Percentiles rank a stretch among this genome's conserved stretches.
Conservation (phyloP, 495 filamentous ascomycete genomes). For the Apodospora peruviana region DNA sequence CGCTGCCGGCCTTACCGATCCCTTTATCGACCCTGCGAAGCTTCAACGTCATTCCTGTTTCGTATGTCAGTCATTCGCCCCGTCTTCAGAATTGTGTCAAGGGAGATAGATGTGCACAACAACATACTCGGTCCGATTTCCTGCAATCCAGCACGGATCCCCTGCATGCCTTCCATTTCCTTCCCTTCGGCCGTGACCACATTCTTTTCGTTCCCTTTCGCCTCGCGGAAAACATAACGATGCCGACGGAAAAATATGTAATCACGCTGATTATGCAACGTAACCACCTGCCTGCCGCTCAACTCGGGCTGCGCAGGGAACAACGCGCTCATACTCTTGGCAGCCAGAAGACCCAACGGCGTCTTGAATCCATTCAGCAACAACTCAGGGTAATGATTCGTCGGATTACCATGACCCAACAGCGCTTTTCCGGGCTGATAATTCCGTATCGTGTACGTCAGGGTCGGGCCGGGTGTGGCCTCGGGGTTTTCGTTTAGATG, state of each 20-base stretch:
- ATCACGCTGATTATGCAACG: conserved; percentile 87
- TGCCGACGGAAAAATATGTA: conserved; percentile 91
- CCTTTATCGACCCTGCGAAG: conserved; percentile 87
- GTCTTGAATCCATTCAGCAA: conserved; percentile 96
- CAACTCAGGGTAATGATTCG: conserved; percentile 85
- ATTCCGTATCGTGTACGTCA: conserved; percentile 64
- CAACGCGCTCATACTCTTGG: conserved; percentile 73
- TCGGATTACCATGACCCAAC: conserved; percentile 82
- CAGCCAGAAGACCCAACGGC: conserved; percentile 82
- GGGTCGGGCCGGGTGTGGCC: conserved; percentile 70
- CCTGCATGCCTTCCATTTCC: conserved; percentile 72
- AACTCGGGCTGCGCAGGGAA: conserved; percentile 83
- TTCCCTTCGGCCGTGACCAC: conserved; percentile 85
- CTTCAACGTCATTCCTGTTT: conserved; percentile 65
- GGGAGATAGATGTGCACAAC: too few species aligned
- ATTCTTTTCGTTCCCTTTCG: conserved; percentile 75
- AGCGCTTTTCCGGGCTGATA: conserved; percentile 81
- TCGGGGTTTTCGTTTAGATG: conserved; percentile 54
- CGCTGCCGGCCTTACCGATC: conserved; percentile 74
- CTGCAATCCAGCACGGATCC: conserved; percentile 76
- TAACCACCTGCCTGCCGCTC: conserved; percentile 79
- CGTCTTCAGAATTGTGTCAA: too few species aligned
- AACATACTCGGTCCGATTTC: conserved; percentile 68
- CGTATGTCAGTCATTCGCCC: neutral
- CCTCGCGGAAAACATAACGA: conserved; percentile 88